A percentile compares a stretch with the other conserved stretches of the same genome.
Conservation (phyloP, 306 rosid genomes). For the Begonia masoniana region DNA sequence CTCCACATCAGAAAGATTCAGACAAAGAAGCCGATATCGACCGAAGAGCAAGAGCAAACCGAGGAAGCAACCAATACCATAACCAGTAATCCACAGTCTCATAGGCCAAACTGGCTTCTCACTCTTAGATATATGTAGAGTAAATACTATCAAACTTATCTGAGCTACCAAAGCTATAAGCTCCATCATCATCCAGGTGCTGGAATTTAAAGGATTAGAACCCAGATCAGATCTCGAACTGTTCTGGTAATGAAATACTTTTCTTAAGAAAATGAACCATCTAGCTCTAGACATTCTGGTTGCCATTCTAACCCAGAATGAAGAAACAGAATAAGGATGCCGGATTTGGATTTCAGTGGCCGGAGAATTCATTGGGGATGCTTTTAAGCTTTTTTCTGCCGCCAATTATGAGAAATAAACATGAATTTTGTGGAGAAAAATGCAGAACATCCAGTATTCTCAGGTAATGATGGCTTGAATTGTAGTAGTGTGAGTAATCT, state of each 20-base stretch:
- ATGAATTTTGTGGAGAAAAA: too few species aligned
- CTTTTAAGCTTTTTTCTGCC: background rate
- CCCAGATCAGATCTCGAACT: constrained; percentile 82
- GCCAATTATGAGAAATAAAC: too few species aligned
- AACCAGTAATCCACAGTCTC: constrained; percentile 86
- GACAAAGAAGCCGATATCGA: constrained; percentile 42
- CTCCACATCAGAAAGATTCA: constrained; percentile 52
- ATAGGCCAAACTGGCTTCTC: constrained; percentile 97
- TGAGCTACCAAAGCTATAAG: constrained; percentile 55
- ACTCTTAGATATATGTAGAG: constrained; percentile 45
- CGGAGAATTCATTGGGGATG: background rate
- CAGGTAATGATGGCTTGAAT: too few species aligned
- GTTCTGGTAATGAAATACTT: constrained; percentile 89
- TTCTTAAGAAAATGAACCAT: constrained; percentile 81
- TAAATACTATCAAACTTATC: constrained; percentile 38
- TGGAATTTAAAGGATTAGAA: constrained; percentile 71
- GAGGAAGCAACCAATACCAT: constrained; percentile 76
- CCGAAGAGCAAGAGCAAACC: constrained; percentile 55
- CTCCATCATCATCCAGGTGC: constrained; percentile 76
- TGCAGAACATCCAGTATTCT: too few species aligned
- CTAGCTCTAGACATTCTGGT: constrained; percentile 88
- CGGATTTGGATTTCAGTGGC: background rate
- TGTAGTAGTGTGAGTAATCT: background rate
- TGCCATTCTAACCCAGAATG: constrained; percentile 39
- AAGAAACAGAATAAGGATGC: constrained; percentile 6